Conservation (phyloP, 495 filamentous ascomycete species). For the Neurospora sp. region DNA sequence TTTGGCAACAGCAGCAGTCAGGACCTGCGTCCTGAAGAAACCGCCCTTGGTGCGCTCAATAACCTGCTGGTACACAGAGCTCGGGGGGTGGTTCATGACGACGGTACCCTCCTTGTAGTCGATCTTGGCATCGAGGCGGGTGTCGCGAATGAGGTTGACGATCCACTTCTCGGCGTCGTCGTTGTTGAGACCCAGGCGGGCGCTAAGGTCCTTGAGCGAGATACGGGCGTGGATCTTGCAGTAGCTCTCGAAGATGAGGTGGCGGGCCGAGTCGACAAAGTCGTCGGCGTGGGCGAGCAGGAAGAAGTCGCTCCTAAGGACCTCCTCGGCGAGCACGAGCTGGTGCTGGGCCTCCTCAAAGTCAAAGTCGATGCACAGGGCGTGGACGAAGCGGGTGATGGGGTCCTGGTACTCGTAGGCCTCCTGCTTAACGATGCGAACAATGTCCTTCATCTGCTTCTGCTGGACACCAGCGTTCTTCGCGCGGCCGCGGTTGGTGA, state of each 20-base stretch:
- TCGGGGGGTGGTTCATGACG: conserved; percentile 97
- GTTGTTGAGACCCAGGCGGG: conserved; percentile 74
- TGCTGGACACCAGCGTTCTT: conserved; percentile 81
- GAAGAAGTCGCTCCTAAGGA: conserved; percentile 93
- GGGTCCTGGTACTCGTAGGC: conserved; percentile 95
- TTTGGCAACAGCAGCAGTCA: conserved; percentile 47
- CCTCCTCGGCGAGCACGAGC: conserved; percentile 81
- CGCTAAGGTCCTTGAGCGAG: conserved; percentile 92
- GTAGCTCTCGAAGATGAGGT: conserved; percentile 95
- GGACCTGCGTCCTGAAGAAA: conserved; percentile 78
- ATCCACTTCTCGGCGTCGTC: conserved; percentile 99
- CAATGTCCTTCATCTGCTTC: conserved; percentile 94
- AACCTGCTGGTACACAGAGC: conserved; percentile 97
- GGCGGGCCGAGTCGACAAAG: conserved; percentile 89
- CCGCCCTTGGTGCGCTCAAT: conserved; percentile 94
- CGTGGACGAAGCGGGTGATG: conserved; percentile 90
- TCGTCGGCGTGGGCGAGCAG: conserved; percentile 70
- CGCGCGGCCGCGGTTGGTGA: conserved; percentile 80
- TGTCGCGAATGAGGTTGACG: conserved; percentile 96
- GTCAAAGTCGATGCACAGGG: conserved; percentile 94
- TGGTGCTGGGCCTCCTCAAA: conserved; percentile 96
- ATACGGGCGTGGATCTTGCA: conserved; percentile 99
- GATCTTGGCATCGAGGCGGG: conserved; percentile 94
- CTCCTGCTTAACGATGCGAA: conserved; percentile 91
- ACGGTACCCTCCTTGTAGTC: conserved; percentile 98